These are phyloP conservation scores for Carallia brachiata DNA, from an alignment of 345 rosid genomes.

Conservation along the genomic window DNA sequence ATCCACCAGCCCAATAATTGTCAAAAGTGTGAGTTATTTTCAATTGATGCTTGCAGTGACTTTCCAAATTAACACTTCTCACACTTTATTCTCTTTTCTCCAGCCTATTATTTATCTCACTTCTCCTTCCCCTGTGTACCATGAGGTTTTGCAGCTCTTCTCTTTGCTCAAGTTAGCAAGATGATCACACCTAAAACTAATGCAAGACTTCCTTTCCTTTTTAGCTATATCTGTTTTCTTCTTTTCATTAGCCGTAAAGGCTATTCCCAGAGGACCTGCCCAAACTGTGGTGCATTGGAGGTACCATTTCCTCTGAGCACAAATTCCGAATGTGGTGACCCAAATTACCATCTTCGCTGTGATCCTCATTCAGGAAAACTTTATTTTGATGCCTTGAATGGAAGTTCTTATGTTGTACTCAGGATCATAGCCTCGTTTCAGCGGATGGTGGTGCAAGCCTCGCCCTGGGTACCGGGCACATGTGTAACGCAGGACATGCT, in stretches of 20 bases:
- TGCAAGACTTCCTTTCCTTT: background rate
- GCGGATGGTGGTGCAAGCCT: constrained; percentile 50
- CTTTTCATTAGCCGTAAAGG: constrained; percentile 11
- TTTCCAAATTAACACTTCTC: constrained; percentile 8
- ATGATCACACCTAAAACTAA: constrained; percentile 20
- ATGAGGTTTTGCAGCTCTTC: constrained; percentile 8
- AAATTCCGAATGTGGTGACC: constrained; percentile 48
- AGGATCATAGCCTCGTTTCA: constrained; percentile 34
- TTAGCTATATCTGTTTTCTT: constrained; percentile 12
- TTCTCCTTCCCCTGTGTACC: constrained; percentile 8
- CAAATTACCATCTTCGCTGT: constrained; percentile 44
- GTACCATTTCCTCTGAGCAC: constrained; percentile 68
- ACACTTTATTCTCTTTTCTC: constrained; percentile 34
- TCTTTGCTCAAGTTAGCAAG: constrained; percentile 16
- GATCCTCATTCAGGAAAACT: constrained; percentile 39
- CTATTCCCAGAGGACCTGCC: constrained; percentile 44
- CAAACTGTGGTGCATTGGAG: constrained; percentile 45
- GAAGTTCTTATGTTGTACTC: constrained; percentile 52
- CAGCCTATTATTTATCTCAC: constrained; percentile 29
- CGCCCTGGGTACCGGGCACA: constrained; percentile 37
- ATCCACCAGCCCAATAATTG: constrained; percentile 18
- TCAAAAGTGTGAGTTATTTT: constrained; percentile 13
- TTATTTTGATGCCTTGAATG: constrained; percentile 46
- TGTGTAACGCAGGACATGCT: constrained; percentile 48
- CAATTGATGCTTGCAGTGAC: constrained; percentile 23